A percentile compares a stretch with the other conserved stretches of the same genome.
Conservation (phyloP, 169 alveolate species). For the Sarcocystis neurona region DNA sequence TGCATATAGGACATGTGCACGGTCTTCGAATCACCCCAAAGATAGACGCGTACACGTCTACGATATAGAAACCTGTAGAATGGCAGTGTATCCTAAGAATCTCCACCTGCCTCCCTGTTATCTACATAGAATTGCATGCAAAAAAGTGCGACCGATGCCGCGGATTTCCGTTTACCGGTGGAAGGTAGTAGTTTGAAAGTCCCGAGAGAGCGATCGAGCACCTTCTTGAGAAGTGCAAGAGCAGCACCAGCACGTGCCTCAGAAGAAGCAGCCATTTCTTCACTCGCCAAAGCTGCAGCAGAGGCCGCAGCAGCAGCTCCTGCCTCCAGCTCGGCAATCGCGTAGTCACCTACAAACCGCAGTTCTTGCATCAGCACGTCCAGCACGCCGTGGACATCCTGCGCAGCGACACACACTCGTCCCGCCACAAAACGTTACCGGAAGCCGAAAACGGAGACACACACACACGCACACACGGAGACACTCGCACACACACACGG, state of each 20-base stretch:
- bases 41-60: no score
- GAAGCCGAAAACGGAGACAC: background rate
- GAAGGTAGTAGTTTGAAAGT: constrained; percentile 7
- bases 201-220: background rate
- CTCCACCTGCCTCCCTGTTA: background rate
- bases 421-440: background rate
- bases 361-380: constrained; percentile 48
- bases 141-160: background rate
- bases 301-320: constrained; percentile 27
- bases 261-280: background rate
- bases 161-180: background rate
- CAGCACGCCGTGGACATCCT: constrained; percentile 65
- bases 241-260: background rate
- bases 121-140: no score
- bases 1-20: no score
- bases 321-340: constrained; percentile 41
- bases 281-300: background rate
- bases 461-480: background rate
- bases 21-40: no score
- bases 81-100: no score
- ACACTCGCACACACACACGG: background rate
- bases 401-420: background rate
- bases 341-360: constrained; percentile 50
- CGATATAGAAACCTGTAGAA: no score
- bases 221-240: background rate